phyloP scores from a whole-genome alignment of 257 asterid species.

The Jaltomata sinuosa region DNA sequence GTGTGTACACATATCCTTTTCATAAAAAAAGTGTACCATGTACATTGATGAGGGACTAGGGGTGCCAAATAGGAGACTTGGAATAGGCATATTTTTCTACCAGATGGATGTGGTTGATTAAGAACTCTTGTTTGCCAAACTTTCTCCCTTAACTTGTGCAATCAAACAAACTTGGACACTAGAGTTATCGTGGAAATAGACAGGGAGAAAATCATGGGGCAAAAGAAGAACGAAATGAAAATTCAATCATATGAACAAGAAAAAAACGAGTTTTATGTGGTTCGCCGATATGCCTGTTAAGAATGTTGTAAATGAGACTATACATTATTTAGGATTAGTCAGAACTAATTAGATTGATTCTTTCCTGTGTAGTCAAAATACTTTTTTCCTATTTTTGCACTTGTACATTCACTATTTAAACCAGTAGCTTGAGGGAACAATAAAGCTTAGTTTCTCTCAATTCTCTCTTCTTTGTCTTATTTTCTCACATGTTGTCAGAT shows the following conservation, averaged over 20 bases:
- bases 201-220: not conserved
- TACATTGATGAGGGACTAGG: not conserved
- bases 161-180: not conserved
- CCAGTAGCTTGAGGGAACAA: not conserved
- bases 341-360: not conserved
- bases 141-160: not conserved
- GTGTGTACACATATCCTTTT: not conserved
- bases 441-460: not conserved
- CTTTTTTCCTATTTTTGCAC: not conserved
- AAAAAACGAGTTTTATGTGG: not conserved
- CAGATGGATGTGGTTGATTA: not conserved
- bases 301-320: not conserved
- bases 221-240: not conserved
- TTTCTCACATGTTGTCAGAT: not conserved
- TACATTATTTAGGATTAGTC: not conserved
- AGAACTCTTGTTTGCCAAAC: not conserved
- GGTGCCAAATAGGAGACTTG: not conserved
- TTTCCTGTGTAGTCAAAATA: not conserved
- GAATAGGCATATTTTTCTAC: not conserved
- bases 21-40: not conserved
- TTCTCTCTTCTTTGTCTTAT: not conserved
- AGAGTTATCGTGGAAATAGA: not conserved
- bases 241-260: not conserved
- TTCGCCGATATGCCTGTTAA: not conserved
- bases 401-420: not conserved